A percentile compares a stretch with the other conserved stretches of the same genome.
Evolutionary conservation across 306 rosid genomes (phyloP).

Genomic region (Trifolium repens): DNA sequence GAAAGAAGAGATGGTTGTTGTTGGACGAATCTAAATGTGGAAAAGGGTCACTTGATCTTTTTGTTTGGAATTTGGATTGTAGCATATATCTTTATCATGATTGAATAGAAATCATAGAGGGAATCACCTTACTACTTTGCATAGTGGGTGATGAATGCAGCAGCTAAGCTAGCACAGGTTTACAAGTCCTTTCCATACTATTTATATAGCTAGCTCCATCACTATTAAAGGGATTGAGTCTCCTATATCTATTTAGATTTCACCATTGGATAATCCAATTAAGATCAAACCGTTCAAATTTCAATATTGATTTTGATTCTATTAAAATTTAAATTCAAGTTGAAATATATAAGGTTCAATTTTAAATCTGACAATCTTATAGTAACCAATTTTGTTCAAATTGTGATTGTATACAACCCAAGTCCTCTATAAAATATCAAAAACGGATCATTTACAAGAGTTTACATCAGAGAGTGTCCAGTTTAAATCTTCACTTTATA

Average conservation of each 20-base stretch:
- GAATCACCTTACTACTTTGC: constrained; percentile 43
- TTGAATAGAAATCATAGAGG: constrained; percentile 41
- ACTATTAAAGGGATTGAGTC: constrained; percentile 9
- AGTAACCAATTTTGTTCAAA: too few species aligned
- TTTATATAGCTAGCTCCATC: not conserved
- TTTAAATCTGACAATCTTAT: too few species aligned
- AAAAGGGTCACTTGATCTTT: constrained; percentile 9
- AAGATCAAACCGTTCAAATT: too few species aligned
- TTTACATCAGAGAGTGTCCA: too few species aligned
- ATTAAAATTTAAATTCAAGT: too few species aligned
- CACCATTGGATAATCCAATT: too few species aligned
- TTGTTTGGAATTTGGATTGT: not conserved
- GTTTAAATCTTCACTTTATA: too few species aligned
- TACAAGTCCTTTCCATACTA: not conserved
- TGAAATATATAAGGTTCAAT: too few species aligned
- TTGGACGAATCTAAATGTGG: not conserved
- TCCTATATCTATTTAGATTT: not conserved
- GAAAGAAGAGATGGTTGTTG: not conserved
- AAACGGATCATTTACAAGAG: too few species aligned
- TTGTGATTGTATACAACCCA: too few species aligned
- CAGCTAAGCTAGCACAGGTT: not conserved
- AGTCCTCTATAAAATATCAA: too few species aligned
- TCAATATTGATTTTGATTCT: too few species aligned
- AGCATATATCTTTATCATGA: constrained; percentile 30
- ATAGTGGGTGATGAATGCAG: constrained; percentile 15